A percentile compares a stretch with the other conserved stretches of the same genome.
phyloP scores from a whole-genome alignment of 306 rosid species.

The Aeschynomene evenia region DNA sequence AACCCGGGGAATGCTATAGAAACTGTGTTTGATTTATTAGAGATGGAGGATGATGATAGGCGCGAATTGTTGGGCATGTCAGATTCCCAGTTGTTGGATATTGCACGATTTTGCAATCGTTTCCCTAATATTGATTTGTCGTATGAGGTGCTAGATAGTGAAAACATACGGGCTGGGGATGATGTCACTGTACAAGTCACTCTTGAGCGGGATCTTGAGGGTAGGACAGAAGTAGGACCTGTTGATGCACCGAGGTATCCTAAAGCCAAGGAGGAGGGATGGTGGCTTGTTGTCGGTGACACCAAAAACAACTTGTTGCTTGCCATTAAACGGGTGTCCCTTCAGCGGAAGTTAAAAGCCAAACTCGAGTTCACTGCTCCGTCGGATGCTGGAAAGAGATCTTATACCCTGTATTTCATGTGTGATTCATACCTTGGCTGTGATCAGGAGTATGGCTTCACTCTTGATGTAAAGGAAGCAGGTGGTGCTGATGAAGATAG shows the following conservation, averaged over 20 bases:
- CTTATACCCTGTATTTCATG: conserved; percentile 77
- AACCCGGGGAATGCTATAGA: conserved; percentile 68
- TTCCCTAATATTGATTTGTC: conserved; percentile 82
- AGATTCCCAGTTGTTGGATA: conserved; percentile 66
- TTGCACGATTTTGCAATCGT: conserved; percentile 78
- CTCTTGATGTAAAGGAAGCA: conserved; percentile 61
- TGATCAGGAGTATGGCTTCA: conserved; percentile 81
- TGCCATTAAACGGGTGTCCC: conserved; percentile 76
- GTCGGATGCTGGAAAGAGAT: conserved; percentile 68
- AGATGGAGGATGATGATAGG: conserved; percentile 89
- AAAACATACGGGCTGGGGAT: conserved; percentile 59
- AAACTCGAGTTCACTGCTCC: conserved; percentile 79
- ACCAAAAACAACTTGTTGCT: conserved; percentile 66
- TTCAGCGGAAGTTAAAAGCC: conserved; percentile 69
- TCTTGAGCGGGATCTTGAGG: conserved; percentile 78
- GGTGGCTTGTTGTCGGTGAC: conserved; percentile 97
- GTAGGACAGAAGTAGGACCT: conserved; percentile 64
- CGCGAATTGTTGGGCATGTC: conserved; percentile 75
- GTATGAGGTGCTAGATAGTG: conserved; percentile 64
- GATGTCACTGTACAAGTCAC: conserved; percentile 60
- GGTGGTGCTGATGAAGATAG: conserved; percentile 44
- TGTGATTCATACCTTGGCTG: conserved; percentile 96
- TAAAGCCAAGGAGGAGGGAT: conserved; percentile 87
- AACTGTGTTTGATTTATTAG: conserved; percentile 81
- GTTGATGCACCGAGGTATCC: conserved; percentile 82